A percentile compares a stretch with the other conserved stretches of the same genome.
These are phyloP conservation scores for Blastobotrys elegans DNA, from an alignment of 1,139 yeast genomes.

Conservation along the genomic window DNA sequence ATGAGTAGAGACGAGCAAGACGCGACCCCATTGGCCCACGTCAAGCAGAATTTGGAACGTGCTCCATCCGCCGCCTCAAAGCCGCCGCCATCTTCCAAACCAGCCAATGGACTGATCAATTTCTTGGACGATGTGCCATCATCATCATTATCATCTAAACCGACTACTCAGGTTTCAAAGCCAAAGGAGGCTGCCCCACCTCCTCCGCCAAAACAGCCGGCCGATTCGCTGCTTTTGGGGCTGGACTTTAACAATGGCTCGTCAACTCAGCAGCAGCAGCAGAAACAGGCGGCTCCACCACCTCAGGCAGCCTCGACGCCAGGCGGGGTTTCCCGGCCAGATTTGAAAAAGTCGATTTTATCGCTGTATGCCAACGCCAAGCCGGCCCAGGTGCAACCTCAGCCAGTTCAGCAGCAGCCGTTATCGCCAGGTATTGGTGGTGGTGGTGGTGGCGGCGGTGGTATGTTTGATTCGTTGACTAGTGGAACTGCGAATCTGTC, in stretches of 20 bases:
- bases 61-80: neutral
- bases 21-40: slow-evolving; percentile 26
- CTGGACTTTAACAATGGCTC: slow-evolving; percentile 30
- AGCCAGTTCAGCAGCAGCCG: neutral
- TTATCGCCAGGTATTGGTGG: slow-evolving; percentile 3
- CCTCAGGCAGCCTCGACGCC: slow-evolving; percentile 4
- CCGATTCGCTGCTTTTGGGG: slow-evolving; percentile 30
- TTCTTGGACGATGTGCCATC: slow-evolving; percentile 11
- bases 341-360: slow-evolving; percentile 82
- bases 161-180: slow-evolving; percentile 16
- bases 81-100: neutral
- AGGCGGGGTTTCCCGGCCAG: slow-evolving; percentile 46
- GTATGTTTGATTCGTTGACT: slow-evolving; percentile 13
- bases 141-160: too few relatives aligned
- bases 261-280: slow-evolving; percentile 17
- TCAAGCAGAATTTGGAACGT: slow-evolving; percentile 20
- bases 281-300: neutral
- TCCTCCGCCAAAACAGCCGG: slow-evolving; percentile 17
- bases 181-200: slow-evolving; percentile 9
- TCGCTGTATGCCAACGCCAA: slow-evolving; percentile 63
- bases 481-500: slow-evolving; percentile 16
- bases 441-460: neutral
- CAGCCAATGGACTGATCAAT: neutral
- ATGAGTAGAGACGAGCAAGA: slow-evolving; percentile 22
- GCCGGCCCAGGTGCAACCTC: slow-evolving; percentile 15